Evolutionary conservation across 768 basidiomycete species (phyloP).

Genomic region (Podaxis pistillaris): DNA sequence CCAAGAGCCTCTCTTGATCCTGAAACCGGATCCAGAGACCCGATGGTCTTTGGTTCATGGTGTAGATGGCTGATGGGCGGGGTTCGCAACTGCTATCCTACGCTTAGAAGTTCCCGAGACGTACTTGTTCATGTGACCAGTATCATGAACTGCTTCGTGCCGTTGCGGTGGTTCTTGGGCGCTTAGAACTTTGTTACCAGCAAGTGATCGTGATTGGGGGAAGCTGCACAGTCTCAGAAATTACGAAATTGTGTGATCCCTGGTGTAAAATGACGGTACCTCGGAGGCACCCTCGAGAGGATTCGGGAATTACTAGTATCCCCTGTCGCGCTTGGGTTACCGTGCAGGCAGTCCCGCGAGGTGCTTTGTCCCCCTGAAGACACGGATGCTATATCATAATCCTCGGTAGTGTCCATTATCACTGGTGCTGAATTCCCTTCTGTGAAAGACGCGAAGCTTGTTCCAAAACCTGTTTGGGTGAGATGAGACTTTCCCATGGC

Average conservation of each 20-base stretch:
- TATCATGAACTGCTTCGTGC: background rate
- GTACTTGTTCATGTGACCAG: background rate
- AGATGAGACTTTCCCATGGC: slow-evolving; percentile 13
- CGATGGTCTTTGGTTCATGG: background rate
- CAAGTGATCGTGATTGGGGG: background rate
- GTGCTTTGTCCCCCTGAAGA: slow-evolving; percentile 5
- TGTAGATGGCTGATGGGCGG: background rate
- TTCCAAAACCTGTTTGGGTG: background rate
- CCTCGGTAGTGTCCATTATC: background rate
- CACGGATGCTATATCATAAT: background rate
- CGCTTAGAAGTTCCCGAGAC: background rate
- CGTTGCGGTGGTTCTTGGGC: background rate
- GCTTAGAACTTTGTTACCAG: background rate
- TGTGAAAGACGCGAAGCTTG: background rate
- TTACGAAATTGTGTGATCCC: background rate
- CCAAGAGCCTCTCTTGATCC: background rate
- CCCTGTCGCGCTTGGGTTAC: background rate
- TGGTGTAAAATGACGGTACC: background rate
- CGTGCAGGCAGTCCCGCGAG: background rate
- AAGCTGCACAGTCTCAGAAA: background rate
- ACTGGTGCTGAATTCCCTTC: slow-evolving; percentile 1
- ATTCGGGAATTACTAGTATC: background rate
- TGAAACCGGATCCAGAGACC: background rate
- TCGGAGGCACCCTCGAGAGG: background rate
- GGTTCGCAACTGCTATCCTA: background rate